Evolutionary conservation across 768 basidiomycete species (phyloP).

Genomic region (Flagelloscypha sp.): DNA sequence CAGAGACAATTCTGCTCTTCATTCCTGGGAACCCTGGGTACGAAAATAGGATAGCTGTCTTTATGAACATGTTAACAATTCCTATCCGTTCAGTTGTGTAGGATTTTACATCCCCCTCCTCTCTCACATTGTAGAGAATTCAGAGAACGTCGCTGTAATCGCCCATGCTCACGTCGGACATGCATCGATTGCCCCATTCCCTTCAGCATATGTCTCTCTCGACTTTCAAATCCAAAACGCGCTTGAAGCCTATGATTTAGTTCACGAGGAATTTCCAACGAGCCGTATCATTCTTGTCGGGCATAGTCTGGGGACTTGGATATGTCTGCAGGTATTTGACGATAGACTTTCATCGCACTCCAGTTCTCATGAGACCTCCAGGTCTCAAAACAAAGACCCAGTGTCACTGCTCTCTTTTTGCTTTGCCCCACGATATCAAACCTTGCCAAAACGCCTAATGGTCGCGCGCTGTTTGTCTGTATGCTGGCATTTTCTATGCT

Average conservation of each 20-base stretch:
- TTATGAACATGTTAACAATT: not conserved
- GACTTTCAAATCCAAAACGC: constrained; percentile 45
- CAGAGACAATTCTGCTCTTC: constrained; percentile 34
- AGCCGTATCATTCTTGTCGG: constrained; percentile 41
- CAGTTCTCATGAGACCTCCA: constrained; percentile 15
- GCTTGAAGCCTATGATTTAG: constrained; percentile 43
- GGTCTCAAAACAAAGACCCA: constrained; percentile 41
- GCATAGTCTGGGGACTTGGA: constrained; percentile 72
- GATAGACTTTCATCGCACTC: constrained; percentile 1
- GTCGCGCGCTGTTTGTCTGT: constrained; percentile 48
- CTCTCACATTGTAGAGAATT: constrained; percentile 33
- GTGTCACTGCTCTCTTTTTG: constrained; percentile 40
- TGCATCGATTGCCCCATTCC: constrained; percentile 21
- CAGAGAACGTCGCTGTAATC: constrained; percentile 40
- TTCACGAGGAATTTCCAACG: constrained; percentile 23
- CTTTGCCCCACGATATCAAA: constrained; percentile 65
- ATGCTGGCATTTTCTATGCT: not conserved
- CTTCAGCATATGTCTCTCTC: constrained; percentile 28
- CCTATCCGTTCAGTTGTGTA: constrained; percentile 48
- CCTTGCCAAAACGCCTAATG: constrained; percentile 60
- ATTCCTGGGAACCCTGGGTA: constrained; percentile 32
- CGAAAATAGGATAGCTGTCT: not conserved
- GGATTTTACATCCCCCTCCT: constrained; percentile 66
- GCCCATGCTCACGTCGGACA: constrained; percentile 61
- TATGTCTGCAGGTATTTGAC: constrained; percentile 45